These are phyloP conservation scores for Scopulariopsis brevicaulis DNA, from an alignment of 2,329 filamentous ascomycete genomes.

Conservation along the genomic window DNA sequence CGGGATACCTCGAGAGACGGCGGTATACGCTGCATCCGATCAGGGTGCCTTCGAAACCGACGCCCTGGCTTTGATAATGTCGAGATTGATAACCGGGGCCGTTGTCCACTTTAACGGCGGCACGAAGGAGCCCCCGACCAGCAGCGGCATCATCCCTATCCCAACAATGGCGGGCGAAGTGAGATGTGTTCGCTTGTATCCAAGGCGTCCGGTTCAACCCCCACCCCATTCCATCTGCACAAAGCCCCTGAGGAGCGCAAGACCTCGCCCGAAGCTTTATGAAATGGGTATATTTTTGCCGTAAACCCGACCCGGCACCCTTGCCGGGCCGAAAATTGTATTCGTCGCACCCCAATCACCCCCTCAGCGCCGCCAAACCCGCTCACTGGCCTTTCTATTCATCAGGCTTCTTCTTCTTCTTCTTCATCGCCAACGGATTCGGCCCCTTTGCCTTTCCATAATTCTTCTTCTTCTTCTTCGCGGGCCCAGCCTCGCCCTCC, in stretches of 20 bases:
- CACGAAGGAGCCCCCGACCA: too few relatives aligned
- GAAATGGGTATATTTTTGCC: slow-evolving; percentile 1
- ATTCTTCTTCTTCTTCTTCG: slow-evolving; percentile 42
- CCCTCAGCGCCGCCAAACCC: not conserved
- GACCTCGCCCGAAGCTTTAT: not conserved
- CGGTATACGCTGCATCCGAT: not conserved
- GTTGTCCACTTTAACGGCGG: too few relatives aligned
- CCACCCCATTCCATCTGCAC: too few relatives aligned
- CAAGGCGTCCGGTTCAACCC: too few relatives aligned
- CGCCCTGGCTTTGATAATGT: not conserved
- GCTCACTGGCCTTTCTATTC: slow-evolving; percentile 5
- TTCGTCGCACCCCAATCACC: not conserved
- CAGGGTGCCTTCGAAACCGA: not conserved
- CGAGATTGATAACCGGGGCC: not conserved
- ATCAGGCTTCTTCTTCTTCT: slow-evolving; percentile 38
- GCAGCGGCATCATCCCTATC: too few relatives aligned
- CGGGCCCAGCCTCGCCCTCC: slow-evolving; percentile 11
- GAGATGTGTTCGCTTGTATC: too few relatives aligned
- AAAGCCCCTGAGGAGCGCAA: too few relatives aligned
- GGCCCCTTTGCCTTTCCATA: slow-evolving; percentile 52
- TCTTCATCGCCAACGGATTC: slow-evolving; percentile 62
- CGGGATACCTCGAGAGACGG: too few relatives aligned
- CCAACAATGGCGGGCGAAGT: too few relatives aligned
- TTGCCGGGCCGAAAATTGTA: too few relatives aligned
- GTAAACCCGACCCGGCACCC: not conserved